Evolutionary conservation across 176 grass and related monocot species (phyloP).

Genomic region (Ensete ventricosum): DNA sequence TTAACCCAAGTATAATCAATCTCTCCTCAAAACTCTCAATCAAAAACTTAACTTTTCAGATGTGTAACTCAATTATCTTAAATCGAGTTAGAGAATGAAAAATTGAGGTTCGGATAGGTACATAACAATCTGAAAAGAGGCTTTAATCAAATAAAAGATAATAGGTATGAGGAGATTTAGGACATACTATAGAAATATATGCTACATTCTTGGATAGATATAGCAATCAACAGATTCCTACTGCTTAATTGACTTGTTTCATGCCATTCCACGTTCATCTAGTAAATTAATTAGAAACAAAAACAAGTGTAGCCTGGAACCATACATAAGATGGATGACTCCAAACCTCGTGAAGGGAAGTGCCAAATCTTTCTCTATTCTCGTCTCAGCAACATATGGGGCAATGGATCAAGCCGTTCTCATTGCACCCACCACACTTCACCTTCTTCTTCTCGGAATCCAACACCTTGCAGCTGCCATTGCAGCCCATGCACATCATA

Average conservation of each 20-base stretch:
- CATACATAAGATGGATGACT: neutral
- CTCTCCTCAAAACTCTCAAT: no score
- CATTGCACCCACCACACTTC: conserved; percentile 73
- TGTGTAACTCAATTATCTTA: no score
- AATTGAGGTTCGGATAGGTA: no score
- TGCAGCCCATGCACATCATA: conserved; percentile 89
- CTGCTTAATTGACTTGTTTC: neutral
- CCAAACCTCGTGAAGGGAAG: neutral
- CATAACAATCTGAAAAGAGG: no score
- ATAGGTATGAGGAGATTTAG: neutral
- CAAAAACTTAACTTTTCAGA: no score
- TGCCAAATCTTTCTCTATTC: neutral
- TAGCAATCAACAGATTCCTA: neutral
- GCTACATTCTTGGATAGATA: neutral
- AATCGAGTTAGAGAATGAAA: no score
- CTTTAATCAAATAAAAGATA: neutral
- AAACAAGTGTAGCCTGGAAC: neutral
- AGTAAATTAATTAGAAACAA: neutral
- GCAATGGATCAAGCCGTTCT: conserved; percentile 88
- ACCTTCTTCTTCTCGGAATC: conserved; percentile 48
- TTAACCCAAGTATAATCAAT: no score
- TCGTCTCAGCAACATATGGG: conserved; percentile 59
- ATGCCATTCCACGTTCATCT: neutral
- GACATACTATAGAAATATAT: neutral
- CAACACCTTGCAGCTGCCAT: conserved; percentile 93